Conservation (phyloP, 495 filamentous ascomycete species). For the Penicillium subrubescens region DNA sequence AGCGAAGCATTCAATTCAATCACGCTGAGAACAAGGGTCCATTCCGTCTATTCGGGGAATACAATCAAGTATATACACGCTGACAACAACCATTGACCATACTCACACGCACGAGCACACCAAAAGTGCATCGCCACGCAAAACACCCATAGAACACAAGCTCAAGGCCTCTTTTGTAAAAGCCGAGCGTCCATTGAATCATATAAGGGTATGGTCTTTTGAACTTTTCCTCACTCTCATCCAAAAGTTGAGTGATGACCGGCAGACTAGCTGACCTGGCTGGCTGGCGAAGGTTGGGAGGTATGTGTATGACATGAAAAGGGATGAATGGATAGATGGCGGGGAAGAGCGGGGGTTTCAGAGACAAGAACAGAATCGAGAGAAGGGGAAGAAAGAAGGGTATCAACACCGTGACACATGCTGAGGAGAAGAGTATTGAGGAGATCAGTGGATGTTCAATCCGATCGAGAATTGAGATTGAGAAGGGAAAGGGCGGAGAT, state of each 20-base stretch:
- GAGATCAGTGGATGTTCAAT: slow-evolving; percentile 6
- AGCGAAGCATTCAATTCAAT: not conserved
- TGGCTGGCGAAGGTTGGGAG: slow-evolving; percentile 8
- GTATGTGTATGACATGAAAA: slow-evolving; percentile 8
- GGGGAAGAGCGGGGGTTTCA: slow-evolving; percentile 6
- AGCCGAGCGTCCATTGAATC: not conserved
- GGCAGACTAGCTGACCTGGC: not conserved
- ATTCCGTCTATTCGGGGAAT: slow-evolving; percentile 40
- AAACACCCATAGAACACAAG: slow-evolving; percentile 8
- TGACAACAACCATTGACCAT: slow-evolving; percentile 16
- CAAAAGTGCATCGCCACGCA: slow-evolving; percentile 5
- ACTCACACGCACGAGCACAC: slow-evolving; percentile 4
- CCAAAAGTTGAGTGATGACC: slow-evolving; percentile 2
- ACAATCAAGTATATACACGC: slow-evolving; percentile 39
- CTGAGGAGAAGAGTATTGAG: slow-evolving; percentile 30
- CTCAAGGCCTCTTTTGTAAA: not conserved
- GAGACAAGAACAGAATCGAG: slow-evolving; percentile 21
- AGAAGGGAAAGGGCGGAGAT: slow-evolving; percentile 10
- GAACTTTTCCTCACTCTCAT: slow-evolving; percentile 14
- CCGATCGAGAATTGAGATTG: slow-evolving; percentile 19
- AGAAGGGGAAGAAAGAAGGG: slow-evolving; percentile 32
- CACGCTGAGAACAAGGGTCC: slow-evolving; percentile 21
- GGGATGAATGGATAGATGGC: slow-evolving; percentile 4
- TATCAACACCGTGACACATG: slow-evolving; percentile 56
- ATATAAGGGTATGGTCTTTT: slow-evolving; percentile 10